Percentiles rank a stretch among this genome's conserved stretches.
Conservation (phyloP, 2,329 filamentous ascomycete genomes). For the Paecilomyces variotii region DNA sequence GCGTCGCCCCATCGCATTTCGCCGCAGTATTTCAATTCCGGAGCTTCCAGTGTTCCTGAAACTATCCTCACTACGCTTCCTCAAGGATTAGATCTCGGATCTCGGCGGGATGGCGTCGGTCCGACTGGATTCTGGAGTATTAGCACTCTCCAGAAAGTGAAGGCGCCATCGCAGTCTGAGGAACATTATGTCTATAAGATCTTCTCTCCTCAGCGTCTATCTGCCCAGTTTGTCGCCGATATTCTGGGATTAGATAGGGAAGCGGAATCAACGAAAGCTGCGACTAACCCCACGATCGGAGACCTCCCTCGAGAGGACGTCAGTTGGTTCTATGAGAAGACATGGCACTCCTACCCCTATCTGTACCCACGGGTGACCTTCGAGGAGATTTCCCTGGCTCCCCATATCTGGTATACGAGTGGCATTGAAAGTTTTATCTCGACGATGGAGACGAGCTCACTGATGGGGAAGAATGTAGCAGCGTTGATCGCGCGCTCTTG, state of each 20-base stretch:
- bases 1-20: conserved; percentile 67
- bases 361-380: conserved; percentile 80
- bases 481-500: conserved; percentile 49
- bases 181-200: conserved; percentile 58
- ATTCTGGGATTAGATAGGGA: conserved; percentile 39
- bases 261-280: conserved; percentile 4
- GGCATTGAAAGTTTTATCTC: conserved; percentile 89
- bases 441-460: conserved; percentile 91
- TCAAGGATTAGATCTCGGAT: conserved; percentile 36
- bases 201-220: conserved; percentile 50
- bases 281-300: conserved; percentile 19
- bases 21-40: conserved; percentile 63
- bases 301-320: conserved; percentile 41
- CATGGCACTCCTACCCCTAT: conserved; percentile 80
- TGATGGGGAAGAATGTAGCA: conserved; percentile 66
- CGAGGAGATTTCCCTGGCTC: conserved; percentile 63
- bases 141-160: conserved; percentile 59
- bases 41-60: conserved; percentile 52
- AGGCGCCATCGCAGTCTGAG: conserved; percentile 44
- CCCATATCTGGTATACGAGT: conserved; percentile 48
- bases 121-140: conserved; percentile 78
- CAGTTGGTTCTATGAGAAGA: conserved; percentile 68
- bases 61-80: conserved; percentile 77
- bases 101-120: conserved; percentile 51
- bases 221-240: conserved; percentile 38